Evolutionary conservation across 495 filamentous ascomycete species (phyloP).

Genomic region (Neurospora discreta): DNA sequence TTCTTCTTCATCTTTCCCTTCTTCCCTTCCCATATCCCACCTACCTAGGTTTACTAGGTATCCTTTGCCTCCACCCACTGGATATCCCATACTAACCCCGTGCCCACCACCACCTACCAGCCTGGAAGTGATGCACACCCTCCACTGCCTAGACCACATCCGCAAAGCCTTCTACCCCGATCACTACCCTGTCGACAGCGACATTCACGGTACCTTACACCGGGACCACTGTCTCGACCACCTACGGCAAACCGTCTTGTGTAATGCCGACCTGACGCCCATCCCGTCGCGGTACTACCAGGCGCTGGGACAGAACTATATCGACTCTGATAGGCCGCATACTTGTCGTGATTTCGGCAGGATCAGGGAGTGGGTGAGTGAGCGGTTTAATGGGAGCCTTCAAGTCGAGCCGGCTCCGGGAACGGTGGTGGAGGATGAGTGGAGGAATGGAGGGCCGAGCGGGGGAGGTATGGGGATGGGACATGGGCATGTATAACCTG

Average conservation of each 20-base stretch:
- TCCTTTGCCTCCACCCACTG: too few species aligned
- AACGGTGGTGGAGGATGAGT: not conserved
- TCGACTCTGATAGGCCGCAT: not conserved
- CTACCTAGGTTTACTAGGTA: too few species aligned
- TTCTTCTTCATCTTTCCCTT: too few species aligned
- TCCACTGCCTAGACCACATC: slow-evolving; percentile 4
- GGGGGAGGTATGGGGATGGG: not conserved
- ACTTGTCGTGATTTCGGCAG: not conserved
- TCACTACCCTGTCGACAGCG: slow-evolving; percentile 1
- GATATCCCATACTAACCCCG: not conserved
- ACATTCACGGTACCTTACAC: not conserved
- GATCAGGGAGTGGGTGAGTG: slow-evolving; percentile 1
- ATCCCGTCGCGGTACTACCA: slow-evolving; percentile 1
- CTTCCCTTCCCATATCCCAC: too few species aligned
- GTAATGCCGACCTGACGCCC: slow-evolving; percentile 1
- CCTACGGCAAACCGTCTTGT: not conserved
- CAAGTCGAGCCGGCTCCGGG: not conserved
- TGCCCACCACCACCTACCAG: not conserved
- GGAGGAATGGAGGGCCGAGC: not conserved
- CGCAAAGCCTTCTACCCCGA: slow-evolving; percentile 1
- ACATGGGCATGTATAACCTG: not conserved
- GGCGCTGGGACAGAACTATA: not conserved
- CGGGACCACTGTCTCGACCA: slow-evolving; percentile 4
- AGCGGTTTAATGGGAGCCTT: not conserved
- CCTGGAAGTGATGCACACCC: slow-evolving; percentile 3